phyloP scores from a whole-genome alignment of 441 rosid species.

The Eruca vesicaria region DNA sequence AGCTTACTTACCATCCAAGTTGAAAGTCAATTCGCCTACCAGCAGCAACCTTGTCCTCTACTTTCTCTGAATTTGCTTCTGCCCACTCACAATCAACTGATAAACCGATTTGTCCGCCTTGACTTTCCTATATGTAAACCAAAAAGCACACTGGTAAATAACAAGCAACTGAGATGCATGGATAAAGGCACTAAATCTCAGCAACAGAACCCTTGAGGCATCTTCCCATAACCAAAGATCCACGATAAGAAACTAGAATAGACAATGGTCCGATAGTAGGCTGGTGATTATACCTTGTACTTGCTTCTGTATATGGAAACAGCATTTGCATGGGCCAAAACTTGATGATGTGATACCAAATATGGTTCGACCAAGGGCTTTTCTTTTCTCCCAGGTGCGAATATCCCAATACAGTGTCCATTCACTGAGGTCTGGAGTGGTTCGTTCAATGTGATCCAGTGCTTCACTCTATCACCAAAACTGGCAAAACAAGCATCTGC shows the following conservation, averaged over 20 bases:
- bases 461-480: slow-evolving; percentile 92
- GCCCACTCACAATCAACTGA: slow-evolving; percentile 96
- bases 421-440: slow-evolving; percentile 87
- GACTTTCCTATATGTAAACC: slow-evolving; percentile 52
- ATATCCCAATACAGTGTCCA: slow-evolving; percentile 66
- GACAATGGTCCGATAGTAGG: neutral
- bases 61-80: slow-evolving; percentile 68
- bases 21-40: slow-evolving; percentile 87
- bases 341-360: slow-evolving; percentile 83
- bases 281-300: slow-evolving; percentile 54
- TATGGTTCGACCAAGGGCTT: slow-evolving; percentile 68
- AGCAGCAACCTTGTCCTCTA: slow-evolving; percentile 75
- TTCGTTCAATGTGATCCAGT: slow-evolving; percentile 86
- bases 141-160: neutral
- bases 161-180: neutral
- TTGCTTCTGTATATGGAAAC: slow-evolving; percentile 70
- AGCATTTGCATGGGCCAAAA: slow-evolving; percentile 84
- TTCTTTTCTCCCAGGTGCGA: slow-evolving; percentile 81
- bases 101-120: slow-evolving; percentile 82
- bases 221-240: neutral
- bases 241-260: neutral
- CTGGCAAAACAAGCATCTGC: slow-evolving; percentile 88
- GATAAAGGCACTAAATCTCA: neutral
- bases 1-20: slow-evolving; percentile 73
- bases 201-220: neutral